Evolutionary conservation across 352 stramenopile species (phyloP), one percentile per base, ranked within the genome.

Genomic region (Phytophthora uliginosa): DNA sequence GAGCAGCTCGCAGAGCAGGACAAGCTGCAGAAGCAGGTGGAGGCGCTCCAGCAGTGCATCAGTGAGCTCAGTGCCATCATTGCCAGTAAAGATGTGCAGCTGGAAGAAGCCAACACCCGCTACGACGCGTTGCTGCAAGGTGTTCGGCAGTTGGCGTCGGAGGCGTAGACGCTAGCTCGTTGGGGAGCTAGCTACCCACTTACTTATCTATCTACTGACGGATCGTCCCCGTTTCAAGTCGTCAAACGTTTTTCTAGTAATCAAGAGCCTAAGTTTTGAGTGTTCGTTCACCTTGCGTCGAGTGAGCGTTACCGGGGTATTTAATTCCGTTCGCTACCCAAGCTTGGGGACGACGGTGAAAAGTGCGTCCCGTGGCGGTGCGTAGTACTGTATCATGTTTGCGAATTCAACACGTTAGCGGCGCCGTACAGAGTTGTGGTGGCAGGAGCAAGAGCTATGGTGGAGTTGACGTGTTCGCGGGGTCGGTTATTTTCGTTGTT

Each of bases 21-120:
- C 1, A 68, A 73, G 26, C 22, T 20, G 33, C 48, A 57, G 20
- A 73, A 69, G 51, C 52, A 69, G 59, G 34, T 51, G 59, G 52
- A 69, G 20, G 50, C 59, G 2, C 40, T 74, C 4, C 53, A 69
- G 26, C 59, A 64, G 15, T 74, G 66, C 45, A 47, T 74, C 52
- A 64, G 42, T 40, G 60, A 69, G 24, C 66, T 74, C 42, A 69
- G 60, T 47, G 53, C 52, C 47, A 69, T 74, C 38, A 74, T 74
- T 38, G 60, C 53, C 31, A 64, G 26, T 34, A 69, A 74, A 18
- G 66, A 74, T n/a, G 24, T 50, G 24, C 34, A 56, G 7, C 36
- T 74, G 22, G 20, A 26, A 15, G 60, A 65, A 52, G 53, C 67
- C 34, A 69, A 54, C 18, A 26, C 18, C 3, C 60, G 47, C 8